Percentiles rank a stretch among this genome's conserved stretches.
Evolutionary conservation across 768 basidiomycete species (phyloP).

Genomic region (Dentipellis fragilis): DNA sequence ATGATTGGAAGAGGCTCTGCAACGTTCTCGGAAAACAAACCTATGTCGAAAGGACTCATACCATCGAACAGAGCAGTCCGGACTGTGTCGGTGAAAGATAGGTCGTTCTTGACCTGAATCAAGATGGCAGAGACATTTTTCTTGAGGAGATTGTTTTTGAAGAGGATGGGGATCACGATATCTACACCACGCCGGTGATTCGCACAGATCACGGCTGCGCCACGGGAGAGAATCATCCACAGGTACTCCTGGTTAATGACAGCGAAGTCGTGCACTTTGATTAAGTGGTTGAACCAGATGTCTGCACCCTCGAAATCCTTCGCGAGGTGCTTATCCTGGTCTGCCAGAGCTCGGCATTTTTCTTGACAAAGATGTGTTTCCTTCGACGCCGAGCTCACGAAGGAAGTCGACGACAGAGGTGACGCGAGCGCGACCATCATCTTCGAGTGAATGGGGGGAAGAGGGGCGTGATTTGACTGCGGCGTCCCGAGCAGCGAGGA

Average conservation of each 20-base stretch:
- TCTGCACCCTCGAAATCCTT: background rate
- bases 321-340: background rate
- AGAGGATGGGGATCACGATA: slow-evolving; percentile 18
- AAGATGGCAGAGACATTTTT: slow-evolving; percentile 19
- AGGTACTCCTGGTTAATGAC: slow-evolving; percentile 16
- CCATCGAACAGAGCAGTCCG: slow-evolving; percentile 12
- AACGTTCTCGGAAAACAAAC: slow-evolving; percentile 8
- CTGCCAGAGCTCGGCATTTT: background rate
- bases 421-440: background rate
- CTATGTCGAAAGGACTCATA: slow-evolving; percentile 18
- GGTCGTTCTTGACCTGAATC: slow-evolving; percentile 18
- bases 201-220: slow-evolving; percentile 21
- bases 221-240: slow-evolving; percentile 15
- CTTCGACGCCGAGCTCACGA: background rate
- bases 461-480: slow-evolving; percentile 4
- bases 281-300: slow-evolving; percentile 24
- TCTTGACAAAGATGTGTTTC: too few relatives aligned
- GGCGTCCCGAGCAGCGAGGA: slow-evolving; percentile 17
- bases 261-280: slow-evolving; percentile 16
- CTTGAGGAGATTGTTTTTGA: slow-evolving; percentile 1
- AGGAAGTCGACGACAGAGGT: background rate
- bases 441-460: background rate
- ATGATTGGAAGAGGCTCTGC: slow-evolving; percentile 9
- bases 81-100: slow-evolving; percentile 6
- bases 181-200: slow-evolving; percentile 16